phyloP scores from a whole-genome alignment of 1,139 yeast genomes.

The Protomyces inouyei region DNA sequence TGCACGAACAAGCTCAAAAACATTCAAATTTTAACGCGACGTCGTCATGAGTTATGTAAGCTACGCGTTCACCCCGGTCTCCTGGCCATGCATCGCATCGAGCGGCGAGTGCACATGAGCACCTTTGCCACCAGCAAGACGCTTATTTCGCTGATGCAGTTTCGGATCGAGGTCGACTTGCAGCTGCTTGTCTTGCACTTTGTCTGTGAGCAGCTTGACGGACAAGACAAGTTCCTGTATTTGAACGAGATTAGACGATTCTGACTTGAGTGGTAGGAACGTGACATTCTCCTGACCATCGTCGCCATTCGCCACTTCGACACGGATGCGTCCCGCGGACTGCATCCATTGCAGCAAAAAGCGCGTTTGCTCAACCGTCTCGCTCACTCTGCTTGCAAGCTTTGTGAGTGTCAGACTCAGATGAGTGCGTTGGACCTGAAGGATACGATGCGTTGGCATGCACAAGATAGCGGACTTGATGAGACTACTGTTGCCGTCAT shows the following conservation, averaged over 20 bases:
- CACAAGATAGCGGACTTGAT: slow-evolving; percentile 3
- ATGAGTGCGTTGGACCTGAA: neutral
- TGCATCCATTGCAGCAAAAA: slow-evolving; percentile 1
- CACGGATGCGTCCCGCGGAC: neutral
- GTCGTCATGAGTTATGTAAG: neutral
- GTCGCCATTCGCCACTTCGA: neutral
- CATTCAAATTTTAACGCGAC: neutral
- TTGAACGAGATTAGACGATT: neutral
- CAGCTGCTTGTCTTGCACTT: neutral
- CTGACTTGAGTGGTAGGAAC: neutral
- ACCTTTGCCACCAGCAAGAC: neutral
- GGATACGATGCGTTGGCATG: slow-evolving; percentile 3
- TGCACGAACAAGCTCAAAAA: too few species aligned
- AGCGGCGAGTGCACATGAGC: neutral
- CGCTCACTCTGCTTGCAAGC: neutral
- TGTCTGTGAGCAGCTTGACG: neutral
- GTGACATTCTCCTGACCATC: neutral
- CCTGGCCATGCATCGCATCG: neutral
- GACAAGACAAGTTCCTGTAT: neutral
- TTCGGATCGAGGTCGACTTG: neutral
- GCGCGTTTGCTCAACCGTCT: neutral
- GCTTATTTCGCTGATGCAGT: neutral
- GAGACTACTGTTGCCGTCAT: slow-evolving; percentile 7
- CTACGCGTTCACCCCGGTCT: neutral
- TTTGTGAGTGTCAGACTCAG: neutral